Evolutionary conservation across 768 basidiomycete genomes (phyloP).

Genomic region (Tricholoma matsutake): DNA sequence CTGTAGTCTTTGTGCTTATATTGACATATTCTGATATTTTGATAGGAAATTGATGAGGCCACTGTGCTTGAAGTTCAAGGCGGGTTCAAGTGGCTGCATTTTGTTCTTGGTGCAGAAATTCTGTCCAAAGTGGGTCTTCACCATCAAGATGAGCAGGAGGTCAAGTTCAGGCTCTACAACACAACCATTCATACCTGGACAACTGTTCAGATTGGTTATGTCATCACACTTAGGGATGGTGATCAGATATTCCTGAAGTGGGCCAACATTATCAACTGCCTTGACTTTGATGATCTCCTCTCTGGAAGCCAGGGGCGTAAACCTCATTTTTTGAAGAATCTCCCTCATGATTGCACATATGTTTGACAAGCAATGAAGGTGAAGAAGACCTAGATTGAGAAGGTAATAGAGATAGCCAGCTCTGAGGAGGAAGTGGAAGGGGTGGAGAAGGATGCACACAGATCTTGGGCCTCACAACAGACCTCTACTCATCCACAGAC

Average conservation of each 20-base stretch:
- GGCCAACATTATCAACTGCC: background rate
- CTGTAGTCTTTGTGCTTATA: background rate
- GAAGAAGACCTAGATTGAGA: background rate
- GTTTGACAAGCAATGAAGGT: background rate
- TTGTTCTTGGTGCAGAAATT: background rate
- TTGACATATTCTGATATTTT: background rate
- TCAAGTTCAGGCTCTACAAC: background rate
- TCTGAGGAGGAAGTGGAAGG: background rate
- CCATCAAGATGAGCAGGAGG: background rate
- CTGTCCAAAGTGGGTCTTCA: background rate
- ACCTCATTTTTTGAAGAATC: background rate
- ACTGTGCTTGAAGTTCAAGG: constrained; percentile 4
- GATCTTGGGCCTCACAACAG: background rate
- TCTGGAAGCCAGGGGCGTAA: background rate
- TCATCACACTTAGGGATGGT: constrained; percentile 2
- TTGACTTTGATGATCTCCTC: background rate
- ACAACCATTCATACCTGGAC: constrained; percentile 3
- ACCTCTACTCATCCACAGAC: background rate
- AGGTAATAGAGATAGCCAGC: background rate
- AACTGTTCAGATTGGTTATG: background rate
- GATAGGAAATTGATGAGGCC: background rate
- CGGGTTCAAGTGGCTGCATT: background rate
- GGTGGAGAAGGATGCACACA: background rate
- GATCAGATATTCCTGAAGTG: constrained; percentile 3
- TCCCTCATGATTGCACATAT: background rate